Percentiles rank a stretch among this genome's conserved stretches.
phyloP scores from a whole-genome alignment of 2,329 filamentous ascomycete genomes.

The Nigrograna mackinnonii region DNA sequence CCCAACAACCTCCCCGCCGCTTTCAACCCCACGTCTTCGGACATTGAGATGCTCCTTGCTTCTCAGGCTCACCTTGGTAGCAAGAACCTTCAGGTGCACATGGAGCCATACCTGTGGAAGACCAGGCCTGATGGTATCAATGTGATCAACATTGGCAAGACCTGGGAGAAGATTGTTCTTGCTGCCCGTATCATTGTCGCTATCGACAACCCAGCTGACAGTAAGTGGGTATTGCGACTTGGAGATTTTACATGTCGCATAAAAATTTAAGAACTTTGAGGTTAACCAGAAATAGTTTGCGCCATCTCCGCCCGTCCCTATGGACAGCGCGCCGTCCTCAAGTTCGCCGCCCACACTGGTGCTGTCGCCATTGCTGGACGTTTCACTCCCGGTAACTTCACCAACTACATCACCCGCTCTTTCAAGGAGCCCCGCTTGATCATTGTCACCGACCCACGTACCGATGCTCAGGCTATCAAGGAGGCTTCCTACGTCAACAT shows the following conservation, averaged over 20 bases:
- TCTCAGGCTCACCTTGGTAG: conserved; percentile 95
- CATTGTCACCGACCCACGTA: conserved; percentile 98
- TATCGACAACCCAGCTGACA: conserved; percentile 99
- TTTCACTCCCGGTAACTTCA: conserved; percentile 99
- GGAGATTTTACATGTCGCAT: neutral
- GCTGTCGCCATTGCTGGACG: conserved; percentile 97
- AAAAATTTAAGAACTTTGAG: neutral
- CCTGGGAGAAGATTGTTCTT: conserved; percentile 99
- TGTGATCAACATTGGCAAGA: conserved; percentile 99
- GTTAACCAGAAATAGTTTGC: conserved; percentile 45
- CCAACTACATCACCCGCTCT: conserved; percentile 99
- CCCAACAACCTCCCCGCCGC: conserved; percentile 89
- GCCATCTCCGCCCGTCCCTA: conserved; percentile 99
- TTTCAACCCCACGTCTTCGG: conserved; percentile 96
- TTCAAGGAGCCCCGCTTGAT: conserved; percentile 99
- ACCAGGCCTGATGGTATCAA: conserved; percentile 98
- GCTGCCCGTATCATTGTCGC: conserved; percentile 98
- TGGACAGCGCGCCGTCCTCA: conserved; percentile 98
- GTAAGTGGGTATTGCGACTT: conserved; percentile 53
- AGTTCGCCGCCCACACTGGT: conserved; percentile 98
- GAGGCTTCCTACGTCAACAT: conserved; percentile 99
- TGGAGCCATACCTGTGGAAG: conserved; percentile 99
- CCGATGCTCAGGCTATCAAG: conserved; percentile 99
- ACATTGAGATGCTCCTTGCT: conserved; percentile 99
- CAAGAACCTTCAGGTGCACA: conserved; percentile 99